phyloP scores from a whole-genome alignment of 495 filamentous ascomycete species.

The Trichoderma asperelloides region DNA sequence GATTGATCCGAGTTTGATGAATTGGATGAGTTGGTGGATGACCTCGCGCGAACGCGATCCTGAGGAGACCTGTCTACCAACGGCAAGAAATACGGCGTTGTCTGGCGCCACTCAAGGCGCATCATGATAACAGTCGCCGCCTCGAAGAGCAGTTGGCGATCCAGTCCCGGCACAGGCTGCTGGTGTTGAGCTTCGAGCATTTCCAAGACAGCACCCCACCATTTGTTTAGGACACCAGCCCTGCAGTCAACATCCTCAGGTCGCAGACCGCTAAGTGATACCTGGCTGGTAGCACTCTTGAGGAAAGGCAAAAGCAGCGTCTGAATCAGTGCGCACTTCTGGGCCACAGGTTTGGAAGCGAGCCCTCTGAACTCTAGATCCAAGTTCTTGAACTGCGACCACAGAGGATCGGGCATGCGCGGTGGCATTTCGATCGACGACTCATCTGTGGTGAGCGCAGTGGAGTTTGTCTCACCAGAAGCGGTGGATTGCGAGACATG shows the following conservation, averaged over 20 bases:
- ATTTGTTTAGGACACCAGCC: slow-evolving; percentile 77
- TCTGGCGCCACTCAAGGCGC: slow-evolving; percentile 80
- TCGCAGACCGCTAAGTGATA: slow-evolving; percentile 52
- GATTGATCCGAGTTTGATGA: slow-evolving; percentile 48
- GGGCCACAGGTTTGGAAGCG: slow-evolving; percentile 56
- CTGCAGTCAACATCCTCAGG: slow-evolving; percentile 84
- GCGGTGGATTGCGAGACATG: slow-evolving; percentile 20
- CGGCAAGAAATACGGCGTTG: slow-evolving; percentile 55
- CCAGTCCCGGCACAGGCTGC: slow-evolving; percentile 28
- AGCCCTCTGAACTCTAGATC: slow-evolving; percentile 83
- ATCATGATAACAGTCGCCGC: slow-evolving; percentile 84
- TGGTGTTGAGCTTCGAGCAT: slow-evolving; percentile 60
- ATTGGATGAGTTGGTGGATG: slow-evolving; percentile 34
- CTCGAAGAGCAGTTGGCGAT: slow-evolving; percentile 71
- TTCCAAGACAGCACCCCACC: slow-evolving; percentile 88
- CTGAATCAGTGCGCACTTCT: slow-evolving; percentile 76
- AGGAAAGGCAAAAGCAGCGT: slow-evolving; percentile 78
- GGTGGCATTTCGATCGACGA: slow-evolving; percentile 26
- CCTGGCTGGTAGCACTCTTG: slow-evolving; percentile 57
- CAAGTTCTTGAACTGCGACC: slow-evolving; percentile 70
- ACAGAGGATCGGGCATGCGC: slow-evolving; percentile 67
- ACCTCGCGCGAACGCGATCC: slow-evolving; percentile 28
- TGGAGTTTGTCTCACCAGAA: slow-evolving; percentile 8
- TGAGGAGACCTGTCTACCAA: slow-evolving; percentile 39
- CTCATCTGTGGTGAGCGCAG: slow-evolving; percentile 7